Evolutionary conservation across 2,329 filamentous ascomycete species (phyloP).

Genomic region (Botrytis paeoniae): DNA sequence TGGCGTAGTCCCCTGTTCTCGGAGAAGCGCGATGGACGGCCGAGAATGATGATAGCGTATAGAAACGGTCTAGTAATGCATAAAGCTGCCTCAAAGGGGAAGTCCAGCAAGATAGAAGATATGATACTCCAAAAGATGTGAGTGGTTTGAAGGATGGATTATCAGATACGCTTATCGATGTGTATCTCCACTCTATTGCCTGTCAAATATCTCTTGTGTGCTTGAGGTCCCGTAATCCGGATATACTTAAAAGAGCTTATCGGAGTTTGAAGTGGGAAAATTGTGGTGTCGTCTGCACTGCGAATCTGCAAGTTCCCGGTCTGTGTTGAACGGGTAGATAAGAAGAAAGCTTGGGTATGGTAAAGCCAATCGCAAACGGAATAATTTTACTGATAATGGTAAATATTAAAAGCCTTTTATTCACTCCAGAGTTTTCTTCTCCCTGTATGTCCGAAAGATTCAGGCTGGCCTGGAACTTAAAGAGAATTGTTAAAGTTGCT

Average conservation of each 20-base stretch:
- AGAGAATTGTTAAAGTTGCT: slow-evolving; percentile 1
- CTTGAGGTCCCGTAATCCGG: slow-evolving; percentile 11
- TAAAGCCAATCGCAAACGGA: slow-evolving; percentile 13
- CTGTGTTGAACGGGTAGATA: slow-evolving; percentile 19
- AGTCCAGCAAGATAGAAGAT: slow-evolving; percentile 11
- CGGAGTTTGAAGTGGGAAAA: slow-evolving; percentile 14
- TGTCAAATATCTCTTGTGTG: slow-evolving; percentile 8
- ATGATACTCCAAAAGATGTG: slow-evolving; percentile 8
- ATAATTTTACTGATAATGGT: slow-evolving; percentile 7
- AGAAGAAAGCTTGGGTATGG: slow-evolving; percentile 19
- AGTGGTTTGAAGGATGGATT: slow-evolving; percentile 3
- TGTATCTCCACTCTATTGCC: slow-evolving; percentile 17
- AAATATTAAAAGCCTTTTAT: background rate
- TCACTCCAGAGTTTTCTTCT: background rate
- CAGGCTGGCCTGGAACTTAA: background rate
- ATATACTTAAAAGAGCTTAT: slow-evolving; percentile 17
- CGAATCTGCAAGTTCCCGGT: slow-evolving; percentile 17
- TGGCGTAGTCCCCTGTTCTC: slow-evolving; percentile 27
- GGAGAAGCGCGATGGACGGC: slow-evolving; percentile 31
- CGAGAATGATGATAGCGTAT: slow-evolving; percentile 14
- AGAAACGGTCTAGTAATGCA: background rate
- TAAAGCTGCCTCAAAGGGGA: slow-evolving; percentile 15
- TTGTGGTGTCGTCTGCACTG: slow-evolving; percentile 20
- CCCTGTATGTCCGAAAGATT: background rate
- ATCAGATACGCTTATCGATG: slow-evolving; percentile 14